These are phyloP conservation scores for Coemansia nantahalensis DNA, from an alignment of 192 early-diverging fungal species.

Conservation along the genomic window DNA sequence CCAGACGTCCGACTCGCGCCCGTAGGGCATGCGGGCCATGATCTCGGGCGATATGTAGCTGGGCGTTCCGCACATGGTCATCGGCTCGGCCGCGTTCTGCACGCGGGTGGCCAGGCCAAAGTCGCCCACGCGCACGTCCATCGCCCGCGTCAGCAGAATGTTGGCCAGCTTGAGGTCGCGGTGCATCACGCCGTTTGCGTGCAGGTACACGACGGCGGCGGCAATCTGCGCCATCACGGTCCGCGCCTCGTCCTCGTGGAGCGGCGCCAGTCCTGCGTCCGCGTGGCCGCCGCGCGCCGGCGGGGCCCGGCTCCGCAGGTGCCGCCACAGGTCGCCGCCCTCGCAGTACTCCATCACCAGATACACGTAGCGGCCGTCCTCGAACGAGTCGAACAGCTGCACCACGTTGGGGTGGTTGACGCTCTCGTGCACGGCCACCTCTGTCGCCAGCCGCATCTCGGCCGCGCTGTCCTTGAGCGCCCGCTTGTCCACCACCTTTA, in stretches of 20 bases:
- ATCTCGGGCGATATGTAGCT: constrained; percentile 82
- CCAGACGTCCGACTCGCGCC: constrained; percentile 72
- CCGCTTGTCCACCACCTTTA: constrained; percentile 44
- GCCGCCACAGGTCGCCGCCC: constrained; percentile 43
- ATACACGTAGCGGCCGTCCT: constrained; percentile 66
- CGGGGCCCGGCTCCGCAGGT: constrained; percentile 20
- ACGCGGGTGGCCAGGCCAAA: constrained; percentile 66
- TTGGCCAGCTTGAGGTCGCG: constrained; percentile 77
- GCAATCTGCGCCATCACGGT: constrained; percentile 57
- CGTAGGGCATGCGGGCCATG: constrained; percentile 67
- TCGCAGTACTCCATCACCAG: constrained; percentile 70
- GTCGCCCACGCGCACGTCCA: constrained; percentile 68
- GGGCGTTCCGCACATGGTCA: constrained; percentile 76
- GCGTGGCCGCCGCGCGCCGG: neutral
- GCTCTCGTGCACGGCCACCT: constrained; percentile 67
- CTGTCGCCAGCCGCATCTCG: constrained; percentile 56
- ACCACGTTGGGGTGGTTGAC: constrained; percentile 58
- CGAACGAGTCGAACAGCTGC: constrained; percentile 64
- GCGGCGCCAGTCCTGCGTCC: constrained; percentile 12
- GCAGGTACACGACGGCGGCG: constrained; percentile 61
- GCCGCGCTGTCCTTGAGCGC: constrained; percentile 29
- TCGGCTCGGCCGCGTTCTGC: constrained; percentile 52
- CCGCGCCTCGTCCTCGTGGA: constrained; percentile 61
- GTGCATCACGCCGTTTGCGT: constrained; percentile 65
- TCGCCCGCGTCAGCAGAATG: constrained; percentile 57